Base-by-base conservation (phyloP, 305 asterid genomes). In the Ajuga reptans region DNA sequence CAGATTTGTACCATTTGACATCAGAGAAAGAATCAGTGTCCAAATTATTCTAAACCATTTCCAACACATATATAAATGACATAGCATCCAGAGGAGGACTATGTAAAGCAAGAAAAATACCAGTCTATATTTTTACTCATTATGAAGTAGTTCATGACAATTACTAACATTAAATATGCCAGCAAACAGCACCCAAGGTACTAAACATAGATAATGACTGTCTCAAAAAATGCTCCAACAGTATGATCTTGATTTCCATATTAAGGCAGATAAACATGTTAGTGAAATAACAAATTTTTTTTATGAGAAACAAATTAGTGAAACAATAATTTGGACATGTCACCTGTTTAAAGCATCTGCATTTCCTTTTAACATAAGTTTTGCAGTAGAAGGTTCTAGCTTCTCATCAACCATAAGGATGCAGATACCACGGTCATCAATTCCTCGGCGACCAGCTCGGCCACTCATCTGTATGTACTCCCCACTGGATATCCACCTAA, bases 381-480 rank as follows among this genome's bases (percentile, higher is more conserved):
- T 93, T 49, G 92, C 93, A 10, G 96, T 91, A 57, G 96, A 84
- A 77, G 97, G 99, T 75, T 91, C 99, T 72, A 93, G 75, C 78
- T 89, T 93, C 77, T 93, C 99, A 78, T 93, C 99, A 79, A 93
- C 96, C 99, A 93, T 93, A 77, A 93, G 99, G 79, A 93, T 91
- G 89, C 99, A 93, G 56, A 93, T 83, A 52, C 99, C 99, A 59
- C 99, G 96, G 8, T 93, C 95, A 82, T 93, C 99, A 81, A 93
- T 93, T 66, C 99, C 99, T 69, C 97, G 86, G 41, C 99, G 96
- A 78, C 99, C 99, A 78, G 99, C 99, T 56, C 99, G 96, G 55
- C 97, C 97, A 81, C 99, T 93, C 99, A 93, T 93, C 80, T 93
- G 99, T 82, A 93, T 91, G 75, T 93, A 93, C 83, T 93, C 99